Conservation (phyloP, 2,329 filamentous ascomycete species). For the Pleurostoma richardsiae region DNA sequence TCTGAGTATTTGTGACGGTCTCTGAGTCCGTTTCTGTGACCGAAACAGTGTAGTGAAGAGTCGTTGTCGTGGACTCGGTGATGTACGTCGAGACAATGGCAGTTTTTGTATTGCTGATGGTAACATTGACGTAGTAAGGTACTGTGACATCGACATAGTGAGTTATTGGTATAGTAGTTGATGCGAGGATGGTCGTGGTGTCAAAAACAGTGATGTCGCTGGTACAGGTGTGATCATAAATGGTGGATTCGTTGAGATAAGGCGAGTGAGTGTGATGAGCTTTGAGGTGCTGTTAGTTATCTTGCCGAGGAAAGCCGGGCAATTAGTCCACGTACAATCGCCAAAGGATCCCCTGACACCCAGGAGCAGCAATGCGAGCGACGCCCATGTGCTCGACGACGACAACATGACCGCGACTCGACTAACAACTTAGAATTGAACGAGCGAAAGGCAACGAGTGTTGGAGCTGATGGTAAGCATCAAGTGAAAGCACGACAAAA, state of each 20-base stretch:
- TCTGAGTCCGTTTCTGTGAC: constrained; percentile 7
- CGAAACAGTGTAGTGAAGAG: constrained; percentile 9
- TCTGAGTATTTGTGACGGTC: constrained; percentile 9
- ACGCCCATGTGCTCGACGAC: constrained; percentile 8
- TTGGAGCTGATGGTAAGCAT: constrained; percentile 1
- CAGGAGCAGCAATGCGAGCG: constrained; percentile 14
- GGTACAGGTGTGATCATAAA: constrained; percentile 2
- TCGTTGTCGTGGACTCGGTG: constrained; percentile 12
- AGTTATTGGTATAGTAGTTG: not conserved
- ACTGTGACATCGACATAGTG: constrained; percentile 3
- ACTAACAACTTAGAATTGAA: constrained; percentile 10
- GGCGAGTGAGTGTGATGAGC: constrained; percentile 1
- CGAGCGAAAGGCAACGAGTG: constrained; percentile 15
- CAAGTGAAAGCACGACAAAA: not conserved
- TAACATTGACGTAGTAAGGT: constrained; percentile 8
- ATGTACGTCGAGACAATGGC: constrained; percentile 1
- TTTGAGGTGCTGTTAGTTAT: constrained; percentile 1
- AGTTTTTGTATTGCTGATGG: constrained; percentile 6
- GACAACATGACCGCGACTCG: constrained; percentile 14
- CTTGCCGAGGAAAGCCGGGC: not conserved
- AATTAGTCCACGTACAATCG: constrained; percentile 11
- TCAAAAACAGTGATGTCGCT: constrained; percentile 8
- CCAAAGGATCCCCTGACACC: constrained; percentile 9
- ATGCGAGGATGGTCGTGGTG: constrained; percentile 7
- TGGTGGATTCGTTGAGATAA: not conserved